Evolutionary conservation across 2,329 filamentous ascomycete species (phyloP).

Genomic region (Coniochaeta ligniaria): DNA sequence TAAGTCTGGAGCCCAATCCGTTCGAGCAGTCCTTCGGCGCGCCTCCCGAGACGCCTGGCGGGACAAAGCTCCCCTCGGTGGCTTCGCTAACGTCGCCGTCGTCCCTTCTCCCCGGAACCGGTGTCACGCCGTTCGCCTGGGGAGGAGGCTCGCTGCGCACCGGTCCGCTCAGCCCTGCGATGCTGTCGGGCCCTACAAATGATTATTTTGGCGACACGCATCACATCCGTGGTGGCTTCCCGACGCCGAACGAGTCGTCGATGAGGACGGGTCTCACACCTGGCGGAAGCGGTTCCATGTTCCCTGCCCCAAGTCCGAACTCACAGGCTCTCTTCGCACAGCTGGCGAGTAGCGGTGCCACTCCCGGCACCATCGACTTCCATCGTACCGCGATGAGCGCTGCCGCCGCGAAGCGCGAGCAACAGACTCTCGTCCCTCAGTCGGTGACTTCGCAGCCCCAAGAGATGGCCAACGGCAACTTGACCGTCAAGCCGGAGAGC

Average conservation of each 20-base stretch:
- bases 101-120: conserved; percentile 66
- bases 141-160: conserved; percentile 76
- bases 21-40: conserved; percentile 89
- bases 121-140: conserved; percentile 72
- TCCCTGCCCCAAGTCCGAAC: conserved; percentile 83
- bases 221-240: conserved; percentile 74
- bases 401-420: conserved; percentile 57
- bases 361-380: conserved; percentile 87
- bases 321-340: conserved; percentile 77
- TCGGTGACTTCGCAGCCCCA: conserved; percentile 45
- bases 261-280: conserved; percentile 86
- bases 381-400: conserved; percentile 86
- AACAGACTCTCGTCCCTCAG: conserved; percentile 23
- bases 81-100: conserved; percentile 87
- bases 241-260: conserved; percentile 94
- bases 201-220: conserved; percentile 85
- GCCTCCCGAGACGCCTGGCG: conserved; percentile 71
- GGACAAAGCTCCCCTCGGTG: conserved; percentile 78
- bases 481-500: conserved; percentile 35
- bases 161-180: conserved; percentile 90
- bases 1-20: conserved; percentile 85
- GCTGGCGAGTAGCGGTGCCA: conserved; percentile 73
- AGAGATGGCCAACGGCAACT: conserved; percentile 34
- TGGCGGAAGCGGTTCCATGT: conserved; percentile 94
- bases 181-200: conserved; percentile 79